These are phyloP conservation scores for Beauveria sp. DNA, from an alignment of 2,329 filamentous ascomycete species.

Conservation along the genomic window DNA sequence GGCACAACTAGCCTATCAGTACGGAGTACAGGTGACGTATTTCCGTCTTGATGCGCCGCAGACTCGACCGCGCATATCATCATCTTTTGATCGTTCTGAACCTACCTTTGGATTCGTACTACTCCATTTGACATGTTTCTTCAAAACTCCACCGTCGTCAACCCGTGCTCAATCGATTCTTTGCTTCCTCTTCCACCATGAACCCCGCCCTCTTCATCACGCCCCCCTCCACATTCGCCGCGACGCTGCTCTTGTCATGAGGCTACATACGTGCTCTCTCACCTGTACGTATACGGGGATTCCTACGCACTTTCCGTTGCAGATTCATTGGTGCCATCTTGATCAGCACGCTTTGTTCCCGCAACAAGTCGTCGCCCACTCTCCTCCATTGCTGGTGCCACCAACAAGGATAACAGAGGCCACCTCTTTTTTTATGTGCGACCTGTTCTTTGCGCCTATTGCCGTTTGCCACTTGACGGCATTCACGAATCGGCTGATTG, in stretches of 20 bases:
- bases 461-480: neutral
- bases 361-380: neutral
- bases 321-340: constrained; percentile 4
- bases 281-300: neutral
- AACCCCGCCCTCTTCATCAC: neutral
- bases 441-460: neutral
- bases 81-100: too few relatives aligned
- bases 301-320: neutral
- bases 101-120: too few relatives aligned
- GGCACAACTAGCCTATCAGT: too few relatives aligned
- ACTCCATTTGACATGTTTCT: neutral
- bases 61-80: too few relatives aligned
- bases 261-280: neutral
- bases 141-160: neutral
- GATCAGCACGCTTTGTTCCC: neutral
- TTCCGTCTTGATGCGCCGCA: neutral
- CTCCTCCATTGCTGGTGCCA: neutral
- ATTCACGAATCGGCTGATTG: constrained; percentile 7
- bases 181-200: neutral
- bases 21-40: neutral
- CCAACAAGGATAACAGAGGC: neutral
- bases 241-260: constrained; percentile 7
- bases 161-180: neutral
- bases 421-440: neutral
- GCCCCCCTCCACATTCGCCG: constrained; percentile 1